phyloP scores from a whole-genome alignment of 2,329 filamentous ascomycete genomes.

The Amesomyces nigricolor region DNA sequence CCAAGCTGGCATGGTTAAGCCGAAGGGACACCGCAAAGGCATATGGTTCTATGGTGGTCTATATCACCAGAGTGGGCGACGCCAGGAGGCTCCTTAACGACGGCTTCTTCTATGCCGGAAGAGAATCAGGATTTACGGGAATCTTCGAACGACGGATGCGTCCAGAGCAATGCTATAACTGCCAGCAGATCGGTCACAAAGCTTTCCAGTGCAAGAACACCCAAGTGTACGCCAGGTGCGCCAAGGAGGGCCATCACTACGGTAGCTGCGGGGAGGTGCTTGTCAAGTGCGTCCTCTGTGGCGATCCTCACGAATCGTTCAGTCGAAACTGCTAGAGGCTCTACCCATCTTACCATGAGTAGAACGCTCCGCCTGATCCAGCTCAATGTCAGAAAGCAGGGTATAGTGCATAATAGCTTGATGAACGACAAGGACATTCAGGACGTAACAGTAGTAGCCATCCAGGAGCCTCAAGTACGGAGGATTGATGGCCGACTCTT shows the following conservation, averaged over 20 bases:
- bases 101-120: slow-evolving; percentile 3
- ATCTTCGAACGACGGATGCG: neutral
- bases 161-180: slow-evolving; percentile 8
- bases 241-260: too few species aligned
- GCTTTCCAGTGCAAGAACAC: slow-evolving; percentile 2
- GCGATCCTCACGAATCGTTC: neutral
- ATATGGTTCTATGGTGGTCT: slow-evolving; percentile 5
- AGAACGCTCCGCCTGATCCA: neutral
- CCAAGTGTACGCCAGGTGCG: neutral
- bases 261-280: too few species aligned
- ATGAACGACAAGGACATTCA: too few species aligned
- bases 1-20: slow-evolving; percentile 9
- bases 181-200: slow-evolving; percentile 2
- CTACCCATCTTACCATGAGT: neutral
- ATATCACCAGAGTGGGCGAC: neutral
- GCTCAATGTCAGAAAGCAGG: too few species aligned
- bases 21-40: slow-evolving; percentile 5
- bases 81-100: neutral
- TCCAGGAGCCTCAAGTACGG: too few species aligned
- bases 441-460: too few species aligned
- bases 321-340: neutral
- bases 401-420: too few species aligned
- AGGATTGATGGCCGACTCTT: too few species aligned
- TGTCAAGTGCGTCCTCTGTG: neutral
- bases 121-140: slow-evolving; percentile 4